A percentile compares a stretch with the other conserved stretches of the same genome.
These are phyloP conservation scores for Suhomyces bribrorum DNA, from an alignment of 1,139 yeast species.

Conservation along the genomic window DNA sequence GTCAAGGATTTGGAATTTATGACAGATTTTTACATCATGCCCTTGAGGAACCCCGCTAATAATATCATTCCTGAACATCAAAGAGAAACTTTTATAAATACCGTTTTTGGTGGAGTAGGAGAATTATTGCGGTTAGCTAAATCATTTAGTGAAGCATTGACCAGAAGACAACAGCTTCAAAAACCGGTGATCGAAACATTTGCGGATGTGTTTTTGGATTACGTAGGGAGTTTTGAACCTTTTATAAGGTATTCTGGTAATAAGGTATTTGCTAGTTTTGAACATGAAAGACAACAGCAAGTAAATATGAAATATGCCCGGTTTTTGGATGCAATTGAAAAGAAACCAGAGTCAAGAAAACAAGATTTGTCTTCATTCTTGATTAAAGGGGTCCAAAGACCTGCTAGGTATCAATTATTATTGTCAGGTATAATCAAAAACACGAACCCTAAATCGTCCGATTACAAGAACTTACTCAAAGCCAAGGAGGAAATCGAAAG, in stretches of 20 bases:
- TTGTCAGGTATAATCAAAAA: conserved; percentile 81
- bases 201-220: conserved; percentile 85
- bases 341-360: conserved; percentile 85
- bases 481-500: conserved; percentile 78
- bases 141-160: conserved; percentile 82
- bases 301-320: conserved; percentile 88
- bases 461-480: conserved; percentile 65
- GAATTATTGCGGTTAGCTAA: conserved; percentile 85
- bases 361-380: conserved; percentile 90
- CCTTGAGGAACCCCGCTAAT: conserved; percentile 70
- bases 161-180: conserved; percentile 83
- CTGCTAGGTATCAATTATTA: conserved; percentile 89
- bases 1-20: conserved; percentile 92
- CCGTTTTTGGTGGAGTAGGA: conserved; percentile 87
- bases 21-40: conserved; percentile 92
- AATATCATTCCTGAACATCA: conserved; percentile 87
- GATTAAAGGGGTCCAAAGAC: conserved; percentile 94
- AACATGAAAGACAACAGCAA: conserved; percentile 91
- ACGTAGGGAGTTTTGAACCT: conserved; percentile 85
- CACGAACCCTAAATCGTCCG: conserved; percentile 75
- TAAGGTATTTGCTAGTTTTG: conserved; percentile 92
- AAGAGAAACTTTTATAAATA: conserved; percentile 84
- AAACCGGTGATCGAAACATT: conserved; percentile 79
- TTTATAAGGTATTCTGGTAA: conserved; percentile 94
- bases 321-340: conserved; percentile 88